Evolutionary conservation across 768 basidiomycete species (phyloP), one percentile per base, ranked within the genome.

Genomic region (Tremella mesenterica): DNA sequence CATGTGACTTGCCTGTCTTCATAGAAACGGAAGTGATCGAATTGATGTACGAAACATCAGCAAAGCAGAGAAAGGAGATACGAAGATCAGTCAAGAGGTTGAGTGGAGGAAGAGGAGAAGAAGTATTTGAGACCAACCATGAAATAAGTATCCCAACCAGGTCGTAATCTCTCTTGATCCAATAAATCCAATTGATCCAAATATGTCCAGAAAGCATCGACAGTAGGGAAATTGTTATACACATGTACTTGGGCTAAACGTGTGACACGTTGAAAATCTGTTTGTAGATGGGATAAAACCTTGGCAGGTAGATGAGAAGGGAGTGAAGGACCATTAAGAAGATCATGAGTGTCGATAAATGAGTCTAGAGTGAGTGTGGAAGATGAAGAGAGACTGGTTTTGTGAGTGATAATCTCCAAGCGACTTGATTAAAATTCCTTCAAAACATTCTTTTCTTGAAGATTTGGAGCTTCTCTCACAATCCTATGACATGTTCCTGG

Each of bases 111-210:
- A 34, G 44, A 10, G 29, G 33, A 27, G 28, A 29, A 8, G 4
- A 20, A 12, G 12, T 25, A n/a, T 9, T 13, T 20, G 21, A n/a
- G 21, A 53, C 79, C 54, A 54, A 85, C 89, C 93, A 97, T 97
- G 72, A 97, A 97, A 73, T 97, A 97, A 0, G 84, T 82, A 70
- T 97, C 93, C 93, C 93, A 97, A 14, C 80, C 79, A 2, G 93
- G 93, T 44, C 93, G 78, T 26, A 95, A 73, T 51, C 88, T 81
- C 62, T 86, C 83, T 1, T 79, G 74, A 65, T 91, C 79, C 29
- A 83, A 65, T 6, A 96, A 72, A 67, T 92, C 77, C 34, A 93
- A 61, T 1, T 75, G 67, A 54, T 86, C 83, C 9, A 97, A 75
- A 65, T 92, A 77, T 12, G 66, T 58, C 61, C 83, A 75, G 0